A percentile compares a stretch with the other conserved stretches of the same genome.
These are phyloP conservation scores for Fomitopsis betulina DNA, from an alignment of 1,284 basidiomycete genomes.

Conservation along the genomic window DNA sequence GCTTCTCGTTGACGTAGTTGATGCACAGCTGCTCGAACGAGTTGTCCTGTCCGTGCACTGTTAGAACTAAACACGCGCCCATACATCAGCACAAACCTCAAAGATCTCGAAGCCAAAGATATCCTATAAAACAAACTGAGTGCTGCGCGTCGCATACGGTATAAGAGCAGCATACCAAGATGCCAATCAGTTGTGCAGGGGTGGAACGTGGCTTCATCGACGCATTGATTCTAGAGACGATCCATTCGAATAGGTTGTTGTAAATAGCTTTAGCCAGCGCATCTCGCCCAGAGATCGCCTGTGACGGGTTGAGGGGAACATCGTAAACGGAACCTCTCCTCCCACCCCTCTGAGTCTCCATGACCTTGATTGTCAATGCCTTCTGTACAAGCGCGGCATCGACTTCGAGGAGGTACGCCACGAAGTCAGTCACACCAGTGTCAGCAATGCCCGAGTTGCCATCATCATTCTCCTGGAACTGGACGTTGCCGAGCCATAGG, in stretches of 20 bases:
- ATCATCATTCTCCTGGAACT: constrained; percentile 85
- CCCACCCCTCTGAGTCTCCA: constrained; percentile 94
- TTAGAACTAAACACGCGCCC: background rate
- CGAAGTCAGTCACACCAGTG: constrained; percentile 89
- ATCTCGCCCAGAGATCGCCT: constrained; percentile 86
- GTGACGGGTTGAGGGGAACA: constrained; percentile 92
- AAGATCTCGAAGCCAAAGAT: constrained; percentile 99
- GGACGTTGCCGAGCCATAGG: constrained; percentile 96
- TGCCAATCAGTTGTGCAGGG: constrained; percentile 88
- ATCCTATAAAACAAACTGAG: constrained; percentile 47
- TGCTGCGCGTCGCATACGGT: background rate
- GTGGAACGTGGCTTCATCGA: constrained; percentile 88
- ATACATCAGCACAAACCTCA: constrained; percentile 46
- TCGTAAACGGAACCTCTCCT: constrained; percentile 94
- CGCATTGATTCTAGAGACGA: constrained; percentile 92
- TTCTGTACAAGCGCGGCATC: constrained; percentile 81
- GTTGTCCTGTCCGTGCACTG: constrained; percentile 65
- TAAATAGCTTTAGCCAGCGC: constrained; percentile 96
- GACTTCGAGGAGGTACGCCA: constrained; percentile 92
- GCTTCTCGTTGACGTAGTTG: constrained; percentile 99
- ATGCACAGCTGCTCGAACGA: constrained; percentile 99
- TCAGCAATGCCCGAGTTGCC: constrained; percentile 86
- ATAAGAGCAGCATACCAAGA: constrained; percentile 54
- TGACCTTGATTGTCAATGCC: constrained; percentile 78
- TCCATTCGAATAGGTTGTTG: constrained; percentile 99